A percentile compares a stretch with the other conserved stretches of the same genome.
Evolutionary conservation across 805 yeast genomes (phyloP).

Genomic region (Myxozyma geophila): DNA sequence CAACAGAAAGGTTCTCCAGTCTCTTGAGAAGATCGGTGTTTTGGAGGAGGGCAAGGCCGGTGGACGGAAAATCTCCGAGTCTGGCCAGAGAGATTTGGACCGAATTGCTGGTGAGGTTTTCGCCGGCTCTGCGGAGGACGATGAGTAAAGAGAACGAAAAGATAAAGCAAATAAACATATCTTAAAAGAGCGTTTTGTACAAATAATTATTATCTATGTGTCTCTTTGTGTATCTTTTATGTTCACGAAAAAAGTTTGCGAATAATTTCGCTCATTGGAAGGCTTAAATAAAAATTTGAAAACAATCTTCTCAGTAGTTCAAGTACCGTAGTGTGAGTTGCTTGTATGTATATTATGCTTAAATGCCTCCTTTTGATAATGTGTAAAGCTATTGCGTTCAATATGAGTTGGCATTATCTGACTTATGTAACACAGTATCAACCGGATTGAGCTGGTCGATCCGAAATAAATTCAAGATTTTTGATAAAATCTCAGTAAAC

Average conservation of each 20-base stretch:
- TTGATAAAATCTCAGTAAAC: too few species aligned
- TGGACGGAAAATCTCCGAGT: conserved; percentile 98
- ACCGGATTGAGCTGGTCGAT: too few species aligned
- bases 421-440: too few species aligned
- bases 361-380: too few species aligned
- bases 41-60: conserved; percentile 98
- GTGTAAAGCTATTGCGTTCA: too few species aligned
- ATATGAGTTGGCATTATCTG: too few species aligned
- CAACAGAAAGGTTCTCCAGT: conserved; percentile 98
- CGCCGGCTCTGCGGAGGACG: conserved; percentile 35
- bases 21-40: conserved; percentile 97
- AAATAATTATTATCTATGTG: not conserved
- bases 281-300: conserved; percentile 29
- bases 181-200: not conserved
- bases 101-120: conserved; percentile 55
- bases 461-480: too few species aligned
- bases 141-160: conserved; percentile 20
- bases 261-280: conserved; percentile 23
- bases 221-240: conserved; percentile 1
- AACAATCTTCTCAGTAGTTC: conserved; percentile 1
- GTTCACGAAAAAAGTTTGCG: conserved; percentile 3
- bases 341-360: not conserved
- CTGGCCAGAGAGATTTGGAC: conserved; percentile 99
- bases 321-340: too few species aligned
- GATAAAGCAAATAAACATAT: too few species aligned